Conservation (phyloP, 1,284 basidiomycete genomes). For the Ceratobasidium sp. region DNA sequence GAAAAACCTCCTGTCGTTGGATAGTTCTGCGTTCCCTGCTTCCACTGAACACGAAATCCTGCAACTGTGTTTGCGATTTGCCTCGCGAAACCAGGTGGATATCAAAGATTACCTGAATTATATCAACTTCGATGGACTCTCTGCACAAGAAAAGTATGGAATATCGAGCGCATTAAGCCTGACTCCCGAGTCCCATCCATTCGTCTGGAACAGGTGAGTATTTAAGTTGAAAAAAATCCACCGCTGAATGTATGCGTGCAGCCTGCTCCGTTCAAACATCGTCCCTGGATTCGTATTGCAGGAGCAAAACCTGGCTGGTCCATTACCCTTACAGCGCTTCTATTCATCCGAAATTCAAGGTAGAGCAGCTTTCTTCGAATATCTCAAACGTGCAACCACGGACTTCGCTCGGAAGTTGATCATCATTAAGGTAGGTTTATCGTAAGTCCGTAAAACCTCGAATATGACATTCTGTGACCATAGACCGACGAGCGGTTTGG, state of each 20-base stretch:
- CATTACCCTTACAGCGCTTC: slow-evolving; percentile 69
- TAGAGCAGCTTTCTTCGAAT: slow-evolving; percentile 70
- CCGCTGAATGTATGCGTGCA: slow-evolving; percentile 53
- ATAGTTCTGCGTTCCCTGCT: slow-evolving; percentile 64
- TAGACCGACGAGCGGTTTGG: slow-evolving; percentile 72
- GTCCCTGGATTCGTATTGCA: slow-evolving; percentile 64
- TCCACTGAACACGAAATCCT: slow-evolving; percentile 71
- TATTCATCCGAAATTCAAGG: slow-evolving; percentile 69
- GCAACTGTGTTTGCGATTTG: slow-evolving; percentile 63
- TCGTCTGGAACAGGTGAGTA: slow-evolving; percentile 64
- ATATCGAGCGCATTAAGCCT: slow-evolving; percentile 61
- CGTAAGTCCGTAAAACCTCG: neutral
- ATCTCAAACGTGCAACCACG: slow-evolving; percentile 66
- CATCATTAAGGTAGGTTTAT: slow-evolving; percentile 65
- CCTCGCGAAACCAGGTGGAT: slow-evolving; percentile 62
- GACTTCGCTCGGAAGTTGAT: slow-evolving; percentile 70
- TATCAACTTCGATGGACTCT: slow-evolving; percentile 68
- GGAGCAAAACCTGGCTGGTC: slow-evolving; percentile 63
- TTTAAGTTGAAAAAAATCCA: neutral
- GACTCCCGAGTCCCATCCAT: slow-evolving; percentile 59
- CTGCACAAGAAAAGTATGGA: slow-evolving; percentile 66
- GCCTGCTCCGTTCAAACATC: slow-evolving; percentile 68
- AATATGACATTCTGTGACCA: neutral
- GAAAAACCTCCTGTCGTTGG: slow-evolving; percentile 61
- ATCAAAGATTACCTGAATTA: slow-evolving; percentile 63